A percentile compares a stretch with the other conserved stretches of the same genome.
These are phyloP conservation scores for Senna tora DNA, from an alignment of 306 rosid genomes.

Conservation along the genomic window DNA sequence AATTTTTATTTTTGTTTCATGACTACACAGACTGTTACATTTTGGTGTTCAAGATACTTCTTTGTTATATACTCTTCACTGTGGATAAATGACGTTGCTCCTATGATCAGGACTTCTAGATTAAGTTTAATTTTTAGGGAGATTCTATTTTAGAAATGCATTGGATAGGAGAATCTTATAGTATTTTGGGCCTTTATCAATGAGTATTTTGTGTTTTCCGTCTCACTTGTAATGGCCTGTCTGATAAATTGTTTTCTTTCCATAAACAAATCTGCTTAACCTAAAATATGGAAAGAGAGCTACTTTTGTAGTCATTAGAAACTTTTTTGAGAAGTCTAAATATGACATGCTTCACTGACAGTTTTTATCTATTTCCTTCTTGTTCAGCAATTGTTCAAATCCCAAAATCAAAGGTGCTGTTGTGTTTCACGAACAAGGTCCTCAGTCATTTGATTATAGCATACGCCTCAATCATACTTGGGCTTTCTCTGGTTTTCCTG, in stretches of 20 bases:
- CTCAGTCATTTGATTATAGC: slow-evolving; percentile 82
- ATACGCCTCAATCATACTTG: slow-evolving; percentile 96
- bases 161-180: background rate
- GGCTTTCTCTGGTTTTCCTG: slow-evolving; percentile 98
- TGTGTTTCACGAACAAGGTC: slow-evolving; percentile 89
- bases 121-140: background rate
- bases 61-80: slow-evolving; percentile 2
- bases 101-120: slow-evolving; percentile 16
- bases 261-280: background rate
- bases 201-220: background rate
- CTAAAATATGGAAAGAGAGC: slow-evolving; percentile 11
- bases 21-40: background rate
- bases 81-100: slow-evolving; percentile 6
- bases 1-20: background rate
- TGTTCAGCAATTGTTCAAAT: slow-evolving; percentile 76
- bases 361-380: slow-evolving; percentile 33
- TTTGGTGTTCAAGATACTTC: slow-evolving; percentile 18
- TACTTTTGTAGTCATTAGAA: slow-evolving; percentile 11
- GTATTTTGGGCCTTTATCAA: background rate
- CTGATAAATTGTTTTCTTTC: background rate
- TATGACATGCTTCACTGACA: slow-evolving; percentile 35
- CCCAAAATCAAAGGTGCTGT: slow-evolving; percentile 92
- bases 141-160: background rate
- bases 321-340: slow-evolving; percentile 18
- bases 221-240: background rate